A percentile compares a stretch with the other conserved stretches of the same genome.
These are phyloP conservation scores for Decorospora gaudefroyi DNA, from an alignment of 2,329 filamentous ascomycete genomes.

Conservation along the genomic window DNA sequence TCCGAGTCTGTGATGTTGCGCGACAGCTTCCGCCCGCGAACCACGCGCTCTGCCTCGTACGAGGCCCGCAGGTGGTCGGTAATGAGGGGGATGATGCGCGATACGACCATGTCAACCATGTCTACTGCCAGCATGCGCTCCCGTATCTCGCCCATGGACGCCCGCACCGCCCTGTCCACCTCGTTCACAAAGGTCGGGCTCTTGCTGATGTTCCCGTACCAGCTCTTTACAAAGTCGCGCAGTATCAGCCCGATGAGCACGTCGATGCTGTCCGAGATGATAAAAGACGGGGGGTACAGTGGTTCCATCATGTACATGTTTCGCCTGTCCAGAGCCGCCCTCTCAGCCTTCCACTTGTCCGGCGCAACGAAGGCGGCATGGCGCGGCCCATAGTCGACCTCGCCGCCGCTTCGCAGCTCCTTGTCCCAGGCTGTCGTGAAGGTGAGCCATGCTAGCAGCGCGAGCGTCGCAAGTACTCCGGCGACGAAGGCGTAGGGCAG, in stretches of 20 bases:
- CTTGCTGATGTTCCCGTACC: constrained; percentile 85
- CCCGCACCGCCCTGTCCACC: constrained; percentile 78
- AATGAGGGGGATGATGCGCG: constrained; percentile 81
- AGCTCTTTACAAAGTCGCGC: constrained; percentile 82
- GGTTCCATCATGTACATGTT: constrained; percentile 68
- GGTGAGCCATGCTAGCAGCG: constrained; percentile 62
- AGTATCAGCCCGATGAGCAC: constrained; percentile 74
- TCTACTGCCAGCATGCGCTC: constrained; percentile 77
- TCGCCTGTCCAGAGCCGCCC: constrained; percentile 65
- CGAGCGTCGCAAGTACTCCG: constrained; percentile 63
- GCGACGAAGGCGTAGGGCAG: constrained; percentile 79
- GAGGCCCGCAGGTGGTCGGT: constrained; percentile 90
- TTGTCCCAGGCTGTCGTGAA: constrained; percentile 60
- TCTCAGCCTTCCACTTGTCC: constrained; percentile 71
- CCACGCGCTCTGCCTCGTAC: constrained; percentile 82
- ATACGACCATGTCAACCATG: constrained; percentile 80
- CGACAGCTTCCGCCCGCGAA: constrained; percentile 85
- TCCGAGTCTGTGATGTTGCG: constrained; percentile 93
- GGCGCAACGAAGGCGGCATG: constrained; percentile 64
- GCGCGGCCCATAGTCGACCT: constrained; percentile 49
- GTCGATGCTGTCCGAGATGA: constrained; percentile 80
- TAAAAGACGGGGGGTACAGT: constrained; percentile 74
- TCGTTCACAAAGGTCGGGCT: constrained; percentile 82
- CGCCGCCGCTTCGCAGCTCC: constrained; percentile 50
- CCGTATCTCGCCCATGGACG: constrained; percentile 70